A percentile compares a stretch with the other conserved stretches of the same genome.
These are phyloP conservation scores for Debaryomyces sp. DNA, from an alignment of 1,139 yeast genomes.

Conservation along the genomic window DNA sequence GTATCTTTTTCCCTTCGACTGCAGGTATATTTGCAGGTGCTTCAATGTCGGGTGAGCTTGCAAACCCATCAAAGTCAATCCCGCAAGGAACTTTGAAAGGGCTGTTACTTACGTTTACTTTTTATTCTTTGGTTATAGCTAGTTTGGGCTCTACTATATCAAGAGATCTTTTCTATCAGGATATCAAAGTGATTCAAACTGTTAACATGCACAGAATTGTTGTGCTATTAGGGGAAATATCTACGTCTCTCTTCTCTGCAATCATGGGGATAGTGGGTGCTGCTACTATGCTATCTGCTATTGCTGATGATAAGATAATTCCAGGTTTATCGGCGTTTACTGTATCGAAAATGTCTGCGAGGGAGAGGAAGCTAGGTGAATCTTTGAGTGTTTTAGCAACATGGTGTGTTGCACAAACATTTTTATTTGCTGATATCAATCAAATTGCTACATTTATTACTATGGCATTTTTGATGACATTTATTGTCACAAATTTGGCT, in stretches of 20 bases:
- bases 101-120: constrained; percentile 67
- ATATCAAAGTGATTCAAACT: constrained; percentile 82
- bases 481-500: constrained; percentile 89
- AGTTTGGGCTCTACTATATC: constrained; percentile 82
- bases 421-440: constrained; percentile 86
- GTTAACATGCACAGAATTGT: constrained; percentile 70
- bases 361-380: constrained; percentile 61
- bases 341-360: constrained; percentile 39
- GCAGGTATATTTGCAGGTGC: constrained; percentile 99
- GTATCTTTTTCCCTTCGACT: constrained; percentile 95
- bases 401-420: constrained; percentile 80
- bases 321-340: constrained; percentile 74
- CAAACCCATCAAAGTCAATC: constrained; percentile 81
- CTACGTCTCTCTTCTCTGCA: constrained; percentile 91
- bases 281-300: constrained; percentile 85
- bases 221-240: constrained; percentile 82
- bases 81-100: constrained; percentile 92
- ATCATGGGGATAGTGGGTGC: constrained; percentile 96
- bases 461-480: constrained; percentile 96
- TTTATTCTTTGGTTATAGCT: constrained; percentile 75
- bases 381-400: constrained; percentile 58
- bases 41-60: constrained; percentile 95
- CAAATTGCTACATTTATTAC: constrained; percentile 94
- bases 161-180: constrained; percentile 70
- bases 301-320: constrained; percentile 80